These are phyloP conservation scores for Brassica carinata DNA, from an alignment of 345 rosid species.

Conservation along the genomic window DNA sequence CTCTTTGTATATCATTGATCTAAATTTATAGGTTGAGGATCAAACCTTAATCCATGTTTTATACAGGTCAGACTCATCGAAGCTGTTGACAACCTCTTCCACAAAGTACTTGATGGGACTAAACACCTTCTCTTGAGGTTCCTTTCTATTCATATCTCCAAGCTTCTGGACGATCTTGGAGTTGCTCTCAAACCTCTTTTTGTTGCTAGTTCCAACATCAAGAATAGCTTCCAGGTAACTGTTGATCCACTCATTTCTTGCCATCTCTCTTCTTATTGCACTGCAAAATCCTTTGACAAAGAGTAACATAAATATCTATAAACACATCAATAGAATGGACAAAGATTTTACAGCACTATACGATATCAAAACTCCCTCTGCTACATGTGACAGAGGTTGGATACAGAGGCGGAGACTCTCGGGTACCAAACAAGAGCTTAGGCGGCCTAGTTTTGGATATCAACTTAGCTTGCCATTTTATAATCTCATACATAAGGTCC, in stretches of 20 bases:
- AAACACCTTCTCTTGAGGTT: conserved; percentile 51
- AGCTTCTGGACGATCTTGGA: conserved; percentile 49
- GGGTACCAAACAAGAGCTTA: conserved; percentile 18
- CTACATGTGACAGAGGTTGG: conserved; percentile 18
- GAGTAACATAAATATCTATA: conserved; percentile 15
- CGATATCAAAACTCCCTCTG: conserved; percentile 25
- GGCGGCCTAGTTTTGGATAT: conserved; percentile 32
- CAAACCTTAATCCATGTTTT: conserved; percentile 87
- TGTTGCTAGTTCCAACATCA: conserved; percentile 64
- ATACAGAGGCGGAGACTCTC: conserved; percentile 1
- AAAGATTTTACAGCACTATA: conserved; percentile 1
- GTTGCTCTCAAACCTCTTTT: conserved; percentile 53
- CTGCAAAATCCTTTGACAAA: neutral
- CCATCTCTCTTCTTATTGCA: conserved; percentile 49
- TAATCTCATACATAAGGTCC: conserved; percentile 39
- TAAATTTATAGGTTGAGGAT: conserved; percentile 13
- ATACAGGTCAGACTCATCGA: conserved; percentile 84
- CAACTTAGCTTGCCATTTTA: conserved; percentile 35
- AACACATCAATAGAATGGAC: conserved; percentile 3
- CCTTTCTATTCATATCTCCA: conserved; percentile 47
- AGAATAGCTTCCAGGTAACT: conserved; percentile 87
- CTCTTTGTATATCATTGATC: neutral
- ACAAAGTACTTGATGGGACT: conserved; percentile 84
- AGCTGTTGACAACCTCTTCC: conserved; percentile 81
- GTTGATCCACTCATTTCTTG: conserved; percentile 89